A percentile compares a stretch with the other conserved stretches of the same genome.
These are phyloP conservation scores for Cadophora sp. DNA, from an alignment of 2,329 filamentous ascomycete genomes.

Conservation along the genomic window DNA sequence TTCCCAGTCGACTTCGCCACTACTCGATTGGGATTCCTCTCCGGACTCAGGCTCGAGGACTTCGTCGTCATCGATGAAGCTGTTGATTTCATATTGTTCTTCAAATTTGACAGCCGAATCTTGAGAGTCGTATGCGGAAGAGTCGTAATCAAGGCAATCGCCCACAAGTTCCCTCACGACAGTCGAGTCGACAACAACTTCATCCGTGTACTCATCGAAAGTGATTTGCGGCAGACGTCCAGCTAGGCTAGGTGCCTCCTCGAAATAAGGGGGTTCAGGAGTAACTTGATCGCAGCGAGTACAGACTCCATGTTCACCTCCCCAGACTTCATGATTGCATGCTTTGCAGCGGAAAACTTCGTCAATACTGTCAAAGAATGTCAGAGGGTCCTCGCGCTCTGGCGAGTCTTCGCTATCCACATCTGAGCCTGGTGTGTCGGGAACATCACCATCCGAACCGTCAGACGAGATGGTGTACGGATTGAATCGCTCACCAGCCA, in stretches of 20 bases:
- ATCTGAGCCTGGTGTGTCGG: constrained; percentile 1
- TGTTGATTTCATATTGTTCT: constrained; percentile 40
- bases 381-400: neutral
- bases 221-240: constrained; percentile 21
- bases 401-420: neutral
- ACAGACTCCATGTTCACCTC: constrained; percentile 29
- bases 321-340: constrained; percentile 40
- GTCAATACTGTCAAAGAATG: constrained; percentile 31
- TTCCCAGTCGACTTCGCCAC: constrained; percentile 36
- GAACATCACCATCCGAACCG: neutral
- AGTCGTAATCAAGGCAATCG: constrained; percentile 37
- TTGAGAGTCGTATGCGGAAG: constrained; percentile 42
- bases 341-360: constrained; percentile 32
- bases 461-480: constrained; percentile 5
- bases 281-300: constrained; percentile 25
- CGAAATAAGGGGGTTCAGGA: constrained; percentile 29
- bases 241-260: constrained; percentile 20
- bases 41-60: constrained; percentile 17
- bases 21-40: constrained; percentile 18
- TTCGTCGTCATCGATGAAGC: constrained; percentile 37
- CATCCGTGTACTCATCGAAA: constrained; percentile 22
- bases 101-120: constrained; percentile 28
- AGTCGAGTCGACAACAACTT: constrained; percentile 11
- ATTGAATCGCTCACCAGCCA: neutral
- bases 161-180: constrained; percentile 22